phyloP scores from a whole-genome alignment of 176 grass and related monocot genomes.

The Rhynchospora breviuscula region DNA sequence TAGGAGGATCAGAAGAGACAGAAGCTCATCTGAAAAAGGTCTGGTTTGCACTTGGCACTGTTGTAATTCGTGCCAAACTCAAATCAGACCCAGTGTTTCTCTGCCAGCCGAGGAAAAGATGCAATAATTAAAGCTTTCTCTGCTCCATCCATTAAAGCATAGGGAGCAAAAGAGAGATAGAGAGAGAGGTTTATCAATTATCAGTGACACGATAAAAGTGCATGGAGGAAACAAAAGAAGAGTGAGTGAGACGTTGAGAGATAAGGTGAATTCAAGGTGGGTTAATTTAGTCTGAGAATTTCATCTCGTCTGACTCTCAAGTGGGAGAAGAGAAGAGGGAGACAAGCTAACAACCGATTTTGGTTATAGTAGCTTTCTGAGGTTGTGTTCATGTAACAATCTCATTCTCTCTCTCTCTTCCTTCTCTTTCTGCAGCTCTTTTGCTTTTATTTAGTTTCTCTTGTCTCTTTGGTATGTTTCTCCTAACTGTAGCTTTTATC shows the following conservation, averaged over 20 bases:
- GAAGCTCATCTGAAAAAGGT: conserved; percentile 30
- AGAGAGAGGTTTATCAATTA: neutral
- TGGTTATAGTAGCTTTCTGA: conserved; percentile 23
- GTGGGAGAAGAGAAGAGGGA: neutral
- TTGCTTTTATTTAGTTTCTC: conserved; percentile 4
- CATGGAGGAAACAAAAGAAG: neutral
- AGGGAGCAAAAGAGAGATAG: neutral
- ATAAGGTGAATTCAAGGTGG: conserved; percentile 5
- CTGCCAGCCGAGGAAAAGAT: neutral
- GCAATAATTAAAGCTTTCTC: conserved; percentile 7
- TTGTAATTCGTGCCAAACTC: conserved; percentile 24
- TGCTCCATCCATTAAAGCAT: neutral
- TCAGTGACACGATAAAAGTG: neutral
- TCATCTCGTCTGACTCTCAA: neutral
- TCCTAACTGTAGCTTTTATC: conserved; percentile 32
- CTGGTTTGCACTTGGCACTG: neutral
- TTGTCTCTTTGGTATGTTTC: conserved; percentile 21
- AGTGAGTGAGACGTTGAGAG: neutral
- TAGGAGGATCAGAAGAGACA: neutral
- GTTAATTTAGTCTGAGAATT: conserved; percentile 15
- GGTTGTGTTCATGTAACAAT: conserved; percentile 21
- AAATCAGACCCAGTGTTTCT: conserved; percentile 7
- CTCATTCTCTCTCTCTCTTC: neutral
- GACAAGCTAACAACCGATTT: conserved; percentile 28
- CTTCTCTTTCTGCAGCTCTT: neutral